Evolutionary conservation across 2,329 filamentous ascomycete species (phyloP).

Genomic region (Colletotrichum paranaense): DNA sequence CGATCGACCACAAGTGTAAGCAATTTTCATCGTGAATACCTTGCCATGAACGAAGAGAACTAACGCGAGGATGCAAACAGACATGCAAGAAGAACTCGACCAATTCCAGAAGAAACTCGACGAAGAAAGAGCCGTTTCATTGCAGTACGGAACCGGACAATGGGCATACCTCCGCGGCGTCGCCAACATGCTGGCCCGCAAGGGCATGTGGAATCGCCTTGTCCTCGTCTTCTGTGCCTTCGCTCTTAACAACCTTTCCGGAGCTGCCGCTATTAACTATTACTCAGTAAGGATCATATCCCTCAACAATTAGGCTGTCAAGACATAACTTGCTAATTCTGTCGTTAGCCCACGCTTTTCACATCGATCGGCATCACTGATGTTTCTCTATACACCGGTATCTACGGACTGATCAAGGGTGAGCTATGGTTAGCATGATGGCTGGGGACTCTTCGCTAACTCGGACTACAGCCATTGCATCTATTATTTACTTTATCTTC

Average conservation of each 20-base stretch:
- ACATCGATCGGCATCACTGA: constrained; percentile 57
- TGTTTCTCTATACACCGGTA: constrained; percentile 59
- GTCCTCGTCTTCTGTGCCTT: constrained; percentile 51
- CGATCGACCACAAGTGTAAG: constrained; percentile 48
- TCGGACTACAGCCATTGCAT: constrained; percentile 44
- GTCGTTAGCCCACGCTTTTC: constrained; percentile 43
- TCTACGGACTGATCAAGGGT: constrained; percentile 58
- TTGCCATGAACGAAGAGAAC: background rate
- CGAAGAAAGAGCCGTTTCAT: constrained; percentile 47
- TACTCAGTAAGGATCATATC: constrained; percentile 42
- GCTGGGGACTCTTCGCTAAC: background rate
- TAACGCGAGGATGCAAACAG: background rate
- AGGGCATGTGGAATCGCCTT: constrained; percentile 54
- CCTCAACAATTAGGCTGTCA: background rate
- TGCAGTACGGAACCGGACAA: constrained; percentile 44
- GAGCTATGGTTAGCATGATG: background rate
- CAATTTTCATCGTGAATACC: background rate
- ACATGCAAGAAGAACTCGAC: constrained; percentile 59
- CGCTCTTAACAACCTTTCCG: constrained; percentile 52
- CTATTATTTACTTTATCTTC: constrained; percentile 52
- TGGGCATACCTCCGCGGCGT: constrained; percentile 49
- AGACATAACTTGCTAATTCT: background rate
- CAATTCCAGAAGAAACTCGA: constrained; percentile 53
- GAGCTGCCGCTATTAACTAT: constrained; percentile 52
- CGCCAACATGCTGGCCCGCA: constrained; percentile 46